Percentiles rank a stretch among this genome's conserved stretches.
Evolutionary conservation across 2,329 filamentous ascomycete species (phyloP).

Genomic region (Sclerotinia sclerotiorum): DNA sequence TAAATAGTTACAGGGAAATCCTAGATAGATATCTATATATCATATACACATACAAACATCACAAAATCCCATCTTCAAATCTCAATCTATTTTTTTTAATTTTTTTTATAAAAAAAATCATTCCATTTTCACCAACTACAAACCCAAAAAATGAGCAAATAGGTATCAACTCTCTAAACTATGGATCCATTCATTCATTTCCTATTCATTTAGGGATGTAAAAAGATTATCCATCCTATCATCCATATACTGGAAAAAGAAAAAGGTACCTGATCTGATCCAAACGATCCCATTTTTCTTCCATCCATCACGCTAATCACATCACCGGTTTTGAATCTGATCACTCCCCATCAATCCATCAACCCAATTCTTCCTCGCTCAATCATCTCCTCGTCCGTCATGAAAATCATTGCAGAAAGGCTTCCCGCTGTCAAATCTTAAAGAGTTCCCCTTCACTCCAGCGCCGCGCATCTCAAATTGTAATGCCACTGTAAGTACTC

Average conservation of each 20-base stretch:
- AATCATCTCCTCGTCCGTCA: background rate
- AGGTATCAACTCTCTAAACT: constrained; percentile 19
- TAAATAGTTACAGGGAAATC: no score
- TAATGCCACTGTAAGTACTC: constrained; percentile 22
- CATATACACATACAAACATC: background rate
- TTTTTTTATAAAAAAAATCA: background rate
- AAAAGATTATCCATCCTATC: constrained; percentile 6
- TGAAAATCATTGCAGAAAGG: constrained; percentile 15
- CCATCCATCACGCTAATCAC: background rate
- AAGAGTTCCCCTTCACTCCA: constrained; percentile 15
- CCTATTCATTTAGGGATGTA: constrained; percentile 5
- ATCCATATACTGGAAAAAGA: constrained; percentile 4
- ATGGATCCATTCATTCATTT: constrained; percentile 12
- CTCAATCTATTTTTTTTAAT: background rate
- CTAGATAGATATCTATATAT: no score
- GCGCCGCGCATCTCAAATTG: constrained; percentile 16
- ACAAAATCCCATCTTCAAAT: background rate
- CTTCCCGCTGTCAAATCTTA: constrained; percentile 8
- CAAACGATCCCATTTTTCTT: constrained; percentile 7
- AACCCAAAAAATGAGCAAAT: constrained; percentile 8
- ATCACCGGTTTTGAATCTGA: background rate
- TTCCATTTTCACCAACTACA: background rate
- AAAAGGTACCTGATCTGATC: background rate
- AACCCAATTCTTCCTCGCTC: background rate
- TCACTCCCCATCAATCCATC: background rate